A percentile compares a stretch with the other conserved stretches of the same genome.
Evolutionary conservation across 1,139 yeast species (phyloP).

Genomic region (Yamadazyma taylorii): DNA sequence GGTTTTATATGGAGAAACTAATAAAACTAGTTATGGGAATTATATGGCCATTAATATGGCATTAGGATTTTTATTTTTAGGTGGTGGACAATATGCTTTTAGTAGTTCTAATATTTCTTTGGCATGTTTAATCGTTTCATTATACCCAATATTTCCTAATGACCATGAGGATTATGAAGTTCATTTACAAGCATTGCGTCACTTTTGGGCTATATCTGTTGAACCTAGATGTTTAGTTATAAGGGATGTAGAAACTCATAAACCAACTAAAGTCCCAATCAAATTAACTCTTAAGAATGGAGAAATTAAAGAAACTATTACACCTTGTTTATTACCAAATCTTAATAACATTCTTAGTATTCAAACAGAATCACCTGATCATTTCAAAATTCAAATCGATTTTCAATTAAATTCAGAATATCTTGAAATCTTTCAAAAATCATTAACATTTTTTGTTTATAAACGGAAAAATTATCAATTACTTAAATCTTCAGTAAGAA

Average conservation of each 20-base stretch:
- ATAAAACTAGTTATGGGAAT: slow-evolving; percentile 59
- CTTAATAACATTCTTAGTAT: slow-evolving; percentile 47
- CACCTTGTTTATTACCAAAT: slow-evolving; percentile 76
- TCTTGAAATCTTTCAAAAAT: slow-evolving; percentile 43
- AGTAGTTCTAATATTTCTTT: slow-evolving; percentile 62
- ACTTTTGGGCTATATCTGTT: slow-evolving; percentile 87
- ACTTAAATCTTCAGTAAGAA: slow-evolving; percentile 35
- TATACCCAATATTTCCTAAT: slow-evolving; percentile 72
- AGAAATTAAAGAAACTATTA: slow-evolving; percentile 22
- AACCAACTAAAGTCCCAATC: slow-evolving; percentile 54
- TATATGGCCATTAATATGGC: slow-evolving; percentile 82
- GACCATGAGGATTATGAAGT: slow-evolving; percentile 46
- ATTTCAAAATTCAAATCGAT: slow-evolving; percentile 46
- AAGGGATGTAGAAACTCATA: slow-evolving; percentile 63
- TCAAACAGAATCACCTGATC: slow-evolving; percentile 41
- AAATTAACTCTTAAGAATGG: slow-evolving; percentile 46
- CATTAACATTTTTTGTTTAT: slow-evolving; percentile 51
- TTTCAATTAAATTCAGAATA: slow-evolving; percentile 38
- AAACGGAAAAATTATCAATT: slow-evolving; percentile 44
- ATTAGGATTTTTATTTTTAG: slow-evolving; percentile 82
- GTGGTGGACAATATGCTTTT: slow-evolving; percentile 91
- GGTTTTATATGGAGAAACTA: slow-evolving; percentile 60
- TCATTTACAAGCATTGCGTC: slow-evolving; percentile 82
- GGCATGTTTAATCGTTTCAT: slow-evolving; percentile 71
- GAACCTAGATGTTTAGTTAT: slow-evolving; percentile 79